Evolutionary conservation across 106 monocot genomes (phyloP), one percentile per base, ranked within the genome.

Genomic region (Ottelia alismoides): DNA sequence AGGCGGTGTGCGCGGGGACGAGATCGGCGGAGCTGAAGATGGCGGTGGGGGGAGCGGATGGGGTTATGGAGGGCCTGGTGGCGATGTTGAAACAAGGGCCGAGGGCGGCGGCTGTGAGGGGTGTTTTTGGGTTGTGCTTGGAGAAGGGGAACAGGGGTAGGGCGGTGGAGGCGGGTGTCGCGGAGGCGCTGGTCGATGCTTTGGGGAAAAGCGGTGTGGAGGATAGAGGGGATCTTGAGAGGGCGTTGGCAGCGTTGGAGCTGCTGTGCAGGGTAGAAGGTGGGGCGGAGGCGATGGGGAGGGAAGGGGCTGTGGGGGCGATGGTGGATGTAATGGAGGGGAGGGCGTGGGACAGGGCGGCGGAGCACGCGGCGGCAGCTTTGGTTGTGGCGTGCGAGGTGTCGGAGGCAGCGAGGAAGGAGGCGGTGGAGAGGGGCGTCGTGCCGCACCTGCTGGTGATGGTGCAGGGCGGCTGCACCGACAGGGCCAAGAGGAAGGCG

Each of bases 391-490:
- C 72, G 19, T 76, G 76, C 1, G 70, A 32, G 2, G 65, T 46
- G 0, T 64, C 65, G 27, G 98, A 80, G 40, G 59, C 25, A 45
- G 32, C 75, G 32, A 77, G 84, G 72, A 49, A 35, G 54, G 98
- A 74, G 62, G 89, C 90, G 56, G 98, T 90, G 58, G 73, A 21
- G 20, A 66, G 66, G 11, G 98, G 98, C 9, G 72, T 82, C 17
- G 71, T 98, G 76, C 62, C 64, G 31, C 75, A 82, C 57, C 63
- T 98, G 52, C 58, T 98, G 49, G 57, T 98, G 20, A 82, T 90
- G 98, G 98, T 90, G 63, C 98, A 98, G 55, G 74, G 98, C 20
- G 98, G 79, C 17, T 98, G 81, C 65, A 82, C 98, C 26, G 98
- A 86, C 31, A 52, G 98, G 18, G 90, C 72, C 0, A 85, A 82